Evolutionary conservation across 2,329 filamentous ascomycete genomes (phyloP), one percentile per base, ranked within the genome.

Genomic region (Xylaria sp.): DNA sequence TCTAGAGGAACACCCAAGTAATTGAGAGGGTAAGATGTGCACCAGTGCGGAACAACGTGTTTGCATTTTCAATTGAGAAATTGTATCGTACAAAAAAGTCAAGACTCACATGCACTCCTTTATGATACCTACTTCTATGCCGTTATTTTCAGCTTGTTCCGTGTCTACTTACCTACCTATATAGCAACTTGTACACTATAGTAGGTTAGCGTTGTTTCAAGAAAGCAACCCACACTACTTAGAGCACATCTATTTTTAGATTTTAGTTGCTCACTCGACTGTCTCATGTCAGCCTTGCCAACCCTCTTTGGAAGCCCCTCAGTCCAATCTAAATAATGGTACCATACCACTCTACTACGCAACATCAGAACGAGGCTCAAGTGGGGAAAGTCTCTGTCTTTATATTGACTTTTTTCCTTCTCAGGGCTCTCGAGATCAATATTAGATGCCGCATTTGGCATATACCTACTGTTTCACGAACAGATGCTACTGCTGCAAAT

Each of bases 231-330:
- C 6, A 20, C 20, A 17, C 20, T 63, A n/a, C n/a, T n/a, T n/a
- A 58, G 53, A 9, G 20, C 33, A 6, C 7, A 31, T 59, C 62
- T 64, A 64, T 58, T 64, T 64, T 64, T 64, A 64, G 62, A 59
- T 15, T 44, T 31, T 31, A 9, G 17, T n/a, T 7, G 5, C 28
- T 38, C n/a, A 36, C 11, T 28, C 28, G 28, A 28, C 28, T 38
- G 13, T 33, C 40, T 38, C 60, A 54, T 31, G 40, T 17, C 44
- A 44, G 31, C 54, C 56, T 15, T 59, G 23, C 38, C 56, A 44
- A 38, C 36, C 4, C 26, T 13, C n/a, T 56, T 10, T 33, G 17
- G 28, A 54, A n/a, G n/a, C n/a, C 36, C 36, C 36, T 38, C 42
- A 44, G 6, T n/a, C 20, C 42, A 17, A 44, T 51, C 13, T 17